Evolutionary conservation across 495 filamentous ascomycete genomes (phyloP).

Genomic region (Oidiodendron maius): DNA sequence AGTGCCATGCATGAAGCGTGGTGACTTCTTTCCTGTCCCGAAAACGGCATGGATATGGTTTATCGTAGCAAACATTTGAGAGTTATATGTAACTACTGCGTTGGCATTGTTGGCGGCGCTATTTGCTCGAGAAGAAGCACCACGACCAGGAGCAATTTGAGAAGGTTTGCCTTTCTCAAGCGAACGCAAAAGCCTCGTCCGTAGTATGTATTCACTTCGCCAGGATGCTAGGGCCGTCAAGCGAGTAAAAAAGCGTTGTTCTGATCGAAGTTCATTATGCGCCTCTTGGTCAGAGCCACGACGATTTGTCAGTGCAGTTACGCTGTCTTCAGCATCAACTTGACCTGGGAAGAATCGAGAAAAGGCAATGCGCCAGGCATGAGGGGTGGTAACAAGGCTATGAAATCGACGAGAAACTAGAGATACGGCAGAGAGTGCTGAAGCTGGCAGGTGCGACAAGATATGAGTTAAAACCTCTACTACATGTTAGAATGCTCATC

Average conservation of each 20-base stretch:
- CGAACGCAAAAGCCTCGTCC: constrained; percentile 78
- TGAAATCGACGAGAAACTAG: constrained; percentile 84
- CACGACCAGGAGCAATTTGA: constrained; percentile 32
- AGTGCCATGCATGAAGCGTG: constrained; percentile 75
- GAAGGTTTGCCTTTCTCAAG: constrained; percentile 70
- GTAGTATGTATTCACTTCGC: constrained; percentile 86
- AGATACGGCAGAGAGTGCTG: constrained; percentile 68
- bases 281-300: constrained; percentile 27
- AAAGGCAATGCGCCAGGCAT: constrained; percentile 88
- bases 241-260: constrained; percentile 71
- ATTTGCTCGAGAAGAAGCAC: constrained; percentile 37
- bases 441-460: constrained; percentile 79
- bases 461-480: constrained; percentile 87
- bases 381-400: constrained; percentile 73
- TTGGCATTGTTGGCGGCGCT: constrained; percentile 46
- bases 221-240: constrained; percentile 77
- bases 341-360: constrained; percentile 80
- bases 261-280: constrained; percentile 48
- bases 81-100: constrained; percentile 71
- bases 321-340: constrained; percentile 31
- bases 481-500: constrained; percentile 4
- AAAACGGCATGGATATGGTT: constrained; percentile 74
- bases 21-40: constrained; percentile 58
- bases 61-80: constrained; percentile 66
- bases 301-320: constrained; percentile 19